These are phyloP conservation scores for Alternaria brassicicola DNA, from an alignment of 2,329 filamentous ascomycete genomes.

Conservation along the genomic window DNA sequence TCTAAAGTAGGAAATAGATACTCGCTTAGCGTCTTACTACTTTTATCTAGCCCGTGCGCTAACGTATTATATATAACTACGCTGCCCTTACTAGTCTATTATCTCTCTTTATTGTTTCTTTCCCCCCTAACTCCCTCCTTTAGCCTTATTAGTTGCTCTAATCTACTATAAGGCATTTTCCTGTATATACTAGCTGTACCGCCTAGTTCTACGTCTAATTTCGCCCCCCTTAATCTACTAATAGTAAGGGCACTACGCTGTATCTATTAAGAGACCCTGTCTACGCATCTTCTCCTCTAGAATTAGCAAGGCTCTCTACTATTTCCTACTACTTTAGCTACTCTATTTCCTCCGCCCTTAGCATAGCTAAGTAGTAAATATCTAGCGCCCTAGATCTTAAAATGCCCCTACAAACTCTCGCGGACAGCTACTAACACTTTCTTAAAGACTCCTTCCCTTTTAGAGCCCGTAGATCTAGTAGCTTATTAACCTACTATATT, in stretches of 20 bases:
- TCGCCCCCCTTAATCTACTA: background rate
- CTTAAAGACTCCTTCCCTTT: background rate
- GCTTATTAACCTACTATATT: background rate
- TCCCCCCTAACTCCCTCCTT: slow-evolving; percentile 8
- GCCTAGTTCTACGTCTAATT: background rate
- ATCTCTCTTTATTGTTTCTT: slow-evolving; percentile 19
- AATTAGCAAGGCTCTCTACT: background rate
- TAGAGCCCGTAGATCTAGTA: background rate
- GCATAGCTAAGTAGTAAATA: background rate
- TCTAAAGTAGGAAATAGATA: slow-evolving; percentile 23
- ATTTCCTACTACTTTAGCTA: background rate
- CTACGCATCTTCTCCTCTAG: background rate
- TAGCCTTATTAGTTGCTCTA: slow-evolving; percentile 18
- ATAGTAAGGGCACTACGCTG: background rate
- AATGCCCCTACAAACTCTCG: background rate
- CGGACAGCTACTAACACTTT: background rate
- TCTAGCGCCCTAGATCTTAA: background rate
- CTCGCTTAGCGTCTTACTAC: slow-evolving; percentile 25
- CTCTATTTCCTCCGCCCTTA: background rate
- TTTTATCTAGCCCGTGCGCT: slow-evolving; percentile 30
- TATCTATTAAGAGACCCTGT: background rate
- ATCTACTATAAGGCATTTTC: slow-evolving; percentile 22
- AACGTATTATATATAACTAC: slow-evolving; percentile 27
- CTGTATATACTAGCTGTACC: slow-evolving; percentile 10
- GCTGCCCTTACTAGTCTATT: slow-evolving; percentile 19